These are phyloP conservation scores for Ceriops tagal DNA, from an alignment of 345 rosid species.

Conservation along the genomic window DNA sequence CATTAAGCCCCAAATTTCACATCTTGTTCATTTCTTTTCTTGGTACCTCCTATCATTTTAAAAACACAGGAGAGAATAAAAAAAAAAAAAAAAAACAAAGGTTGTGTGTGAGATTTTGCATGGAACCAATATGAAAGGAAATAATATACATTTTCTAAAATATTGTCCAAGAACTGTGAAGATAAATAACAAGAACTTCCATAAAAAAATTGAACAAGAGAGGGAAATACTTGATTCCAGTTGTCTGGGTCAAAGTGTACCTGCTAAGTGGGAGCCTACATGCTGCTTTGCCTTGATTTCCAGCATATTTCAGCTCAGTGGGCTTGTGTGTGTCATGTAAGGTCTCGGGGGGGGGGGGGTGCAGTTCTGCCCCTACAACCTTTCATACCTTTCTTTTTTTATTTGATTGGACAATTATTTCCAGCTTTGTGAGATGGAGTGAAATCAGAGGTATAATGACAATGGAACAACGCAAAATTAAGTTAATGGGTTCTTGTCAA, in stretches of 20 bases:
- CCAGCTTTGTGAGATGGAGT: slow-evolving; percentile 6
- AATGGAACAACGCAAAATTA: slow-evolving; percentile 19
- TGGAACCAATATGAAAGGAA: too few relatives aligned
- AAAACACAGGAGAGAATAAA: too few relatives aligned
- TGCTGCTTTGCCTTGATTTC: slow-evolving; percentile 4
- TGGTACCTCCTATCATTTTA: too few relatives aligned
- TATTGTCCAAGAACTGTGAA: too few relatives aligned
- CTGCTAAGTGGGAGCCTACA: slow-evolving; percentile 4
- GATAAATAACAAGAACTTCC: too few relatives aligned
- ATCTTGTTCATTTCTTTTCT: too few relatives aligned
- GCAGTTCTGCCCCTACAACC: neutral
- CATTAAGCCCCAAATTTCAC: too few relatives aligned
- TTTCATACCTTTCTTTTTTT: neutral
- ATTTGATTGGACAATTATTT: slow-evolving; percentile 4
- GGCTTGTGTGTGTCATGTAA: neutral
- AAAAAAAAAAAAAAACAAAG: too few relatives aligned
- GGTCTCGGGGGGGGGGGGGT: neutral
- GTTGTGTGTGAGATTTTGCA: too few relatives aligned
- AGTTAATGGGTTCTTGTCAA: slow-evolving; percentile 40
- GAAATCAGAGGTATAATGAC: slow-evolving; percentile 14
- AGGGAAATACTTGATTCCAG: neutral
- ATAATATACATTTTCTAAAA: too few relatives aligned
- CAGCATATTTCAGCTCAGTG: neutral
- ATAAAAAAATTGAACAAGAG: neutral
- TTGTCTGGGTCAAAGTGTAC: neutral